These are phyloP conservation scores for Epichloe typhina DNA, from an alignment of 2,329 filamentous ascomycete species.

Conservation along the genomic window DNA sequence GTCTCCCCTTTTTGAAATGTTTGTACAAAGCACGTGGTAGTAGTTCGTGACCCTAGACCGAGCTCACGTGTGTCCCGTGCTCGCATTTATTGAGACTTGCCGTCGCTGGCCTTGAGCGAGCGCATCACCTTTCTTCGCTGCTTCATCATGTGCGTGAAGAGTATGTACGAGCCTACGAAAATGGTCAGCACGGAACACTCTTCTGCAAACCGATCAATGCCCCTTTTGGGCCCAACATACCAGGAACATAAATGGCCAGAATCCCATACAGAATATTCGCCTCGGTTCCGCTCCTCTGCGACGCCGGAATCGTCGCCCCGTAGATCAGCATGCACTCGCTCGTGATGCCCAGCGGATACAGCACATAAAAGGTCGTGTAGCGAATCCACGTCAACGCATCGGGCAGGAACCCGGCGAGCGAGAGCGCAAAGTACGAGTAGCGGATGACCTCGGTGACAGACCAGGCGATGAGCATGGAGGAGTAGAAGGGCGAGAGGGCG, in stretches of 20 bases:
- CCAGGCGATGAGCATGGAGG: conserved; percentile 77
- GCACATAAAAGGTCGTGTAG: conserved; percentile 84
- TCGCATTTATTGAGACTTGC: conserved; percentile 26
- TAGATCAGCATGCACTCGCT: conserved; percentile 79
- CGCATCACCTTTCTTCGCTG: conserved; percentile 73
- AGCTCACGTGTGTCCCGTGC: no score
- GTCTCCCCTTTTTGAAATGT: no score
- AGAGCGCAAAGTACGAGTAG: conserved; percentile 80
- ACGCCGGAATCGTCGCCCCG: conserved; percentile 49
- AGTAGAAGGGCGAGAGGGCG: conserved; percentile 49
- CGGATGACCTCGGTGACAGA: conserved; percentile 82
- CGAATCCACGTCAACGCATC: conserved; percentile 62
- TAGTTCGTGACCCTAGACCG: no score
- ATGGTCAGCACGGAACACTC: background rate
- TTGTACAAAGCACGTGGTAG: background rate
- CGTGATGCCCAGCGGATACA: conserved; percentile 84
- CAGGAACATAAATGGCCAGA: conserved; percentile 65
- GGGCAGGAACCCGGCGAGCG: conserved; percentile 51
- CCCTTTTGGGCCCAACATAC: conserved; percentile 32
- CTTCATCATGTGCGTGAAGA: conserved; percentile 91
- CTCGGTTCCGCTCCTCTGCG: conserved; percentile 28
- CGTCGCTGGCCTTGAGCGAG: conserved; percentile 37
- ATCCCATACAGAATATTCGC: conserved; percentile 50
- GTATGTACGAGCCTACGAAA: conserved; percentile 52
- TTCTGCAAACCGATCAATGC: no score